Percentiles rank a stretch among this genome's conserved stretches.
Evolutionary conservation across 1,284 basidiomycete species (phyloP).

Genomic region (Cutaneotrichosporon sp.): DNA sequence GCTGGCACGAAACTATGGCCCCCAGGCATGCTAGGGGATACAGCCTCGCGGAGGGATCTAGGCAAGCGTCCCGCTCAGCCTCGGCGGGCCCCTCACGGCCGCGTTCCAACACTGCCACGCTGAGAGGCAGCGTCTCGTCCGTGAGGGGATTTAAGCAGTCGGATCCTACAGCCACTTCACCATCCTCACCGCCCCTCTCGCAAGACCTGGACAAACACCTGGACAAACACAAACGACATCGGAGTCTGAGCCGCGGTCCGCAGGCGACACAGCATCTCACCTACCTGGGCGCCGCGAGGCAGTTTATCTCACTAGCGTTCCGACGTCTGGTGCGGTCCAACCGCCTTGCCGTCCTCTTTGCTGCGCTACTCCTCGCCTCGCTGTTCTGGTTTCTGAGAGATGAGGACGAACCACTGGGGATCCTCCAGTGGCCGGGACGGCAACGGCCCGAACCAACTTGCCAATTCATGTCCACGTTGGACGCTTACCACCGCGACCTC

Average conservation of each 20-base stretch:
- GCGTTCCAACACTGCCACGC: not conserved
- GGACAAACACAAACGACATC: not conserved
- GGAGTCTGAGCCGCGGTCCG: not conserved
- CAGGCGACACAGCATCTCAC: too few species aligned
- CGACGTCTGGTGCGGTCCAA: too few species aligned
- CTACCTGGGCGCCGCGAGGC: too few species aligned
- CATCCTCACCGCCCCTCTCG: not conserved
- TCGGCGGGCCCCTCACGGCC: not conserved
- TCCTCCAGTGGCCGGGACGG: not conserved
- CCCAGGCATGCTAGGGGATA: not conserved
- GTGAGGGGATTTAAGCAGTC: not conserved
- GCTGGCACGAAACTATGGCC: too few species aligned
- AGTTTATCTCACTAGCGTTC: too few species aligned
- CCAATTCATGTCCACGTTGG: conserved; percentile 38
- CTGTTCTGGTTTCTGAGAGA: not conserved
- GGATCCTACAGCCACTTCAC: not conserved
- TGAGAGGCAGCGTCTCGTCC: not conserved
- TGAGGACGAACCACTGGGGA: not conserved
- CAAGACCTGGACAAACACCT: too few species aligned
- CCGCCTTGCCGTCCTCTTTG: too few species aligned
- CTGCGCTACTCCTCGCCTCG: not conserved
- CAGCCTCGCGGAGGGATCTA: not conserved
- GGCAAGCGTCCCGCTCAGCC: not conserved
- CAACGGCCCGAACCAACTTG: conserved; percentile 14
- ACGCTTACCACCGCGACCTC: conserved; percentile 41